These are phyloP conservation scores for Trametopsis cervina DNA, from an alignment of 768 basidiomycete genomes.

Conservation along the genomic window DNA sequence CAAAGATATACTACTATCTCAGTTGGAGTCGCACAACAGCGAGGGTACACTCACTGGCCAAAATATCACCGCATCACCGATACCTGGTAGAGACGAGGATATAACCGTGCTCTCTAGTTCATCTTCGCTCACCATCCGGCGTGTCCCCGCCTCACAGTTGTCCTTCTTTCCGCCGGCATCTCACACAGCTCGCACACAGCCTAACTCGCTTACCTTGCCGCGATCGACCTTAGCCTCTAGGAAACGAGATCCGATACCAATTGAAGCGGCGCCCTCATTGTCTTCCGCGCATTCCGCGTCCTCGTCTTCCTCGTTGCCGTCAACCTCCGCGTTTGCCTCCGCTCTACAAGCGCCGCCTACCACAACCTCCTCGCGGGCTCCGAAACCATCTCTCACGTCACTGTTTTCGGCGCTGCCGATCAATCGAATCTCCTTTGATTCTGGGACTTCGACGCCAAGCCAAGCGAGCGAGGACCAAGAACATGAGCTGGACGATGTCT, in stretches of 20 bases:
- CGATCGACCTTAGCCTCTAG: not conserved
- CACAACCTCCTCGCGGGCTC: conserved; percentile 4
- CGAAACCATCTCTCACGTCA: conserved; percentile 9
- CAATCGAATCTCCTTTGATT: conserved; percentile 21
- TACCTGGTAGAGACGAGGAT: not conserved
- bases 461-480: conserved; percentile 24
- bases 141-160: conserved; percentile 25
- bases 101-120: not conserved
- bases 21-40: conserved; percentile 9
- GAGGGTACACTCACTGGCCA: not conserved
- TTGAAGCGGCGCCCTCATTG: conserved; percentile 1
- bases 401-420: conserved; percentile 14
- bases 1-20: conserved; percentile 24
- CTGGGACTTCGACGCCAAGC: conserved; percentile 17
- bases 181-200: not conserved
- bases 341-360: conserved; percentile 3
- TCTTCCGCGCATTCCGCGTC: conserved; percentile 4
- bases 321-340: conserved; percentile 2
- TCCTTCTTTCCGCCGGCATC: conserved; percentile 26
- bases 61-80: not conserved
- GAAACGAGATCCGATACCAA: conserved; percentile 8
- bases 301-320: conserved; percentile 1
- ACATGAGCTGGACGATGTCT: conserved; percentile 23
- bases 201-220: conserved; percentile 1
- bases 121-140: conserved; percentile 17